Base-by-base conservation (phyloP, 2,329 filamentous ascomycete genomes). In the Fonsecaea erecta region DNA sequence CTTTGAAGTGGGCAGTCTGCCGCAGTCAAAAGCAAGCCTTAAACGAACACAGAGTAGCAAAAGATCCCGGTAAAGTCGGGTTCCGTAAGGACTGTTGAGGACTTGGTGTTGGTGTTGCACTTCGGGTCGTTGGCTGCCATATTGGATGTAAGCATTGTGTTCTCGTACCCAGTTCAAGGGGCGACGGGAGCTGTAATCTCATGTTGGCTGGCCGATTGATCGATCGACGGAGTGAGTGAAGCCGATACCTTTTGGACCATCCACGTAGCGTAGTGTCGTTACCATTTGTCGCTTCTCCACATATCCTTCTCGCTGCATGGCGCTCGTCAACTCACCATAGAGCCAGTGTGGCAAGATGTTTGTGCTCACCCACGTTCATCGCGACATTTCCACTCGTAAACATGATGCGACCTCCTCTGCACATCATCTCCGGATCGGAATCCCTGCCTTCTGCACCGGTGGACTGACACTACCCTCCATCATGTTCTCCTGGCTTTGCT, bases 341-440 rank as follows among this genome's bases (percentile, higher is more conserved):
- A 26, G 43, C 14, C 43, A 5, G 18, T 21, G 21, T 3, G 26
- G 21, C 1, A 24, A 12, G 14, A 1, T 12, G 1, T 26, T 24
- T 26, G 43, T 48, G 43, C 21, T 48, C 21, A 24, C 24, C 21
- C 43, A 48, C 18, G 4, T 24, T 21, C 43, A 12, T 24, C 18
- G 14, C 21, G 5, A 11, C 18, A 48, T 53, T 32, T 53, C 12
- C 24, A 1, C 11, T 9, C 30, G 14, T n/a, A 53, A 32, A 53
- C 14, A 53, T 21, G 26, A 53, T 11, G 43, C 21, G 21, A n/a
- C n/a, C n/a, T n/a, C 18, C 9, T 9, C 4, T 16, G 7, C 46
- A 14, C 14, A 16, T 75, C 80, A 90, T 83, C 85, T 83, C 71
- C 87, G 84, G 73, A 90, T 90, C 21, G 88, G 87, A 65, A 90